Conservation (phyloP, 2,329 filamentous ascomycete species). For the Nothophaeocryptopus gaeumannii region DNA sequence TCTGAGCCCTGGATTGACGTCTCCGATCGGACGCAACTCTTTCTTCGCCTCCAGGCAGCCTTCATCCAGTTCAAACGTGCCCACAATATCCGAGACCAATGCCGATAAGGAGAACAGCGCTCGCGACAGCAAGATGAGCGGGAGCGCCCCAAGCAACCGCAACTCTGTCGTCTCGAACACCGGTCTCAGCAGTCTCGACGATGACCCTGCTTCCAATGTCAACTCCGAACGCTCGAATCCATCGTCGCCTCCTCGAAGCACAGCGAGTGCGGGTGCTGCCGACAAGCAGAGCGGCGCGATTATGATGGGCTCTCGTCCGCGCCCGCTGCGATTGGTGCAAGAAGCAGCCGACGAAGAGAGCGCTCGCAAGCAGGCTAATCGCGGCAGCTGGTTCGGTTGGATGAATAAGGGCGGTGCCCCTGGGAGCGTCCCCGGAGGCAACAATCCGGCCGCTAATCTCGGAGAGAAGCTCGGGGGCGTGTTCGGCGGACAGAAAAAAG, state of each 20-base stretch:
- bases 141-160: conserved; percentile 20
- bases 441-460: background rate
- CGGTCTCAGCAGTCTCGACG: conserved; percentile 10
- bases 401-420: conserved; percentile 38
- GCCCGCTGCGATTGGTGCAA: conserved; percentile 82
- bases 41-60: conserved; percentile 53
- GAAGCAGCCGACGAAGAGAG: conserved; percentile 54
- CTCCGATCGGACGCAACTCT: conserved; percentile 54
- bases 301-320: conserved; percentile 65
- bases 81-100: conserved; percentile 27
- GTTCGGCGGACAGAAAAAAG: conserved; percentile 11
- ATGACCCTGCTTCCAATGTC: conserved; percentile 11
- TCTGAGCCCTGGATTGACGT: conserved; percentile 52
- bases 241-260: conserved; percentile 60
- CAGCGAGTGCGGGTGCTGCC: conserved; percentile 32
- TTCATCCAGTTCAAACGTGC: conserved; percentile 51
- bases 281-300: conserved; percentile 36
- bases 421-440: background rate
- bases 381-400: conserved; percentile 49
- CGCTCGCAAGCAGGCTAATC: conserved; percentile 44
- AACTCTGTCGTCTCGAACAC: conserved; percentile 25
- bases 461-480: conserved; percentile 12
- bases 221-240: conserved; percentile 42
- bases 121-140: conserved; percentile 32
- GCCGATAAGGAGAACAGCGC: conserved; percentile 24